A percentile compares a stretch with the other conserved stretches of the same genome.
Conservation (phyloP, 1,139 yeast species). For the Yamadazyma aaseri region DNA sequence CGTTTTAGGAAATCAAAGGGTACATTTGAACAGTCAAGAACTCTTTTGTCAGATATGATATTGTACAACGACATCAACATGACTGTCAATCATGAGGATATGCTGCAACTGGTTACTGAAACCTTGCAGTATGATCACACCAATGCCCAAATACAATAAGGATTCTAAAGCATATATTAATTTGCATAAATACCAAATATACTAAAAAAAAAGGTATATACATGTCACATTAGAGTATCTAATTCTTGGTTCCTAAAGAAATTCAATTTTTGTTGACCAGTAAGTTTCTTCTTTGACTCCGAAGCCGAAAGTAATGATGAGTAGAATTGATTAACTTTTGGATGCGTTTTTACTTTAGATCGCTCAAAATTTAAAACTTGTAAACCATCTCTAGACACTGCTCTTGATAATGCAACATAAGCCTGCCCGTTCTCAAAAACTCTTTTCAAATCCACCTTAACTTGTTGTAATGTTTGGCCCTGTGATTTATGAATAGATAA, state of each 20-base stretch:
- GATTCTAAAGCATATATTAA: neutral
- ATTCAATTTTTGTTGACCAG: conserved; percentile 14
- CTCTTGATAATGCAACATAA: conserved; percentile 88
- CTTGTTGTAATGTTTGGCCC: conserved; percentile 87
- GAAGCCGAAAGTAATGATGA: conserved; percentile 27
- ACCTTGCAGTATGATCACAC: too few species aligned
- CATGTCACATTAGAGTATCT: neutral
- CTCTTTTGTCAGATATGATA: conserved; percentile 9
- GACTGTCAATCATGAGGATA: conserved; percentile 7
- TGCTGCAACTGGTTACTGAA: too few species aligned
- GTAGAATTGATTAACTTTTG: conserved; percentile 63
- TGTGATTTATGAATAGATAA: conserved; percentile 93
- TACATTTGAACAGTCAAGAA: conserved; percentile 16
- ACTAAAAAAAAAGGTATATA: neutral
- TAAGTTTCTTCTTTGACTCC: conserved; percentile 7
- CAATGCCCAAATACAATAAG: too few species aligned
- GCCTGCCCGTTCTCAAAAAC: conserved; percentile 95
- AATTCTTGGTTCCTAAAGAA: conserved; percentile 2
- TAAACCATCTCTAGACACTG: conserved; percentile 73
- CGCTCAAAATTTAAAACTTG: conserved; percentile 72
- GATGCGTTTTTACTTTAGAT: conserved; percentile 57
- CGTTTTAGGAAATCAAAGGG: conserved; percentile 5
- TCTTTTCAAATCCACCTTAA: conserved; percentile 71
- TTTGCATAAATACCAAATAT: neutral
- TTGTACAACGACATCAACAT: conserved; percentile 8